Conservation (phyloP, 2,329 filamentous ascomycete species). For the Cucurbitaria berberidis region DNA sequence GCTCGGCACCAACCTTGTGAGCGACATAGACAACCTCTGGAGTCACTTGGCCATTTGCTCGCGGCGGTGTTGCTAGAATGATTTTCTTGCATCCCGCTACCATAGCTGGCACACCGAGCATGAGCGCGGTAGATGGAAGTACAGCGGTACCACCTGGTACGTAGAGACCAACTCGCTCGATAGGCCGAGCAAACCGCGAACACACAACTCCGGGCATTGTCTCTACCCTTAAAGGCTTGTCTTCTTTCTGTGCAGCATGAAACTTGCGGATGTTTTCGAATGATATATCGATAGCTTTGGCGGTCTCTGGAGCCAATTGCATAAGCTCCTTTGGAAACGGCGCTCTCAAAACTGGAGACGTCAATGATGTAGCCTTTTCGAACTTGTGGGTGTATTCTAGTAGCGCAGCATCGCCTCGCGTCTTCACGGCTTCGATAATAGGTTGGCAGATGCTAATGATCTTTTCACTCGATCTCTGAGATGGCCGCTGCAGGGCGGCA, state of each 20-base stretch:
- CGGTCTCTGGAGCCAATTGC: slow-evolving; percentile 82
- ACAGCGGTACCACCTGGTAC: slow-evolving; percentile 96
- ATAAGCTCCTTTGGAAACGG: slow-evolving; percentile 87
- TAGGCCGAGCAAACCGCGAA: slow-evolving; percentile 88
- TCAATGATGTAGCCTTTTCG: slow-evolving; percentile 91
- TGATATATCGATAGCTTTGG: slow-evolving; percentile 88
- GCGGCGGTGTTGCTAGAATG: slow-evolving; percentile 88
- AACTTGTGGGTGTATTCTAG: slow-evolving; percentile 97
- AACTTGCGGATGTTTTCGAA: slow-evolving; percentile 95
- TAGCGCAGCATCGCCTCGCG: slow-evolving; percentile 84
- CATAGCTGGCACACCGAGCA: slow-evolving; percentile 97
- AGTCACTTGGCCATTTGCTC: slow-evolving; percentile 86
- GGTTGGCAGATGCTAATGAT: slow-evolving; percentile 91
- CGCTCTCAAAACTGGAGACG: slow-evolving; percentile 84
- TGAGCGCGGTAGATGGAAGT: slow-evolving; percentile 94
- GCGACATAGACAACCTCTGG: slow-evolving; percentile 98
- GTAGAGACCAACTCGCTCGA: slow-evolving; percentile 95
- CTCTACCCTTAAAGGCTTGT: slow-evolving; percentile 82
- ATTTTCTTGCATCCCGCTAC: slow-evolving; percentile 96
- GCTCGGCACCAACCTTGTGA: slow-evolving; percentile 94
- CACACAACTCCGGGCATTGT: slow-evolving; percentile 98
- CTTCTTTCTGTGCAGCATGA: slow-evolving; percentile 88
- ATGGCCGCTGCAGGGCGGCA: slow-evolving; percentile 82
- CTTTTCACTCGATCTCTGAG: slow-evolving; percentile 91
- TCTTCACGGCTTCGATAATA: slow-evolving; percentile 86